Percentiles rank a stretch among this genome's conserved stretches.
Evolutionary conservation across 768 basidiomycete genomes (phyloP).

Genomic region (Crassisporium funariophilum): DNA sequence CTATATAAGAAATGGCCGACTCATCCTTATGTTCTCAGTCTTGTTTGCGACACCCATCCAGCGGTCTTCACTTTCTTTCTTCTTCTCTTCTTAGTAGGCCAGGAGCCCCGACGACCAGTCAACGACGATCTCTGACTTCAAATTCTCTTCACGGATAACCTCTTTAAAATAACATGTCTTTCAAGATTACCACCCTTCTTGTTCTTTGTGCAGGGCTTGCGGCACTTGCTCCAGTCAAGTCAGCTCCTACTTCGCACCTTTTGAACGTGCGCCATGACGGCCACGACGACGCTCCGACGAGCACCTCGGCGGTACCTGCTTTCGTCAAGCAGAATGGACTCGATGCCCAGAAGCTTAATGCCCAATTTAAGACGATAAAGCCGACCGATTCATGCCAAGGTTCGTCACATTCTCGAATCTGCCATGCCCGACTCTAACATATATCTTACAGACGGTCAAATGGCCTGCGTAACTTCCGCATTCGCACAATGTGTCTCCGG

Average conservation of each 20-base stretch:
- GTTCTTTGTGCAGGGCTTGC: constrained; percentile 24
- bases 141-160: constrained; percentile 2
- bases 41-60: too few relatives aligned
- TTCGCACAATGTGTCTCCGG: constrained; percentile 45
- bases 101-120: constrained; percentile 25
- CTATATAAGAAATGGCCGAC: background rate
- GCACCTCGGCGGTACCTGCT: constrained; percentile 8
- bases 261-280: constrained; percentile 26
- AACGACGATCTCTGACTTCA: constrained; percentile 13
- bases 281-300: constrained; percentile 22
- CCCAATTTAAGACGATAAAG: constrained; percentile 46
- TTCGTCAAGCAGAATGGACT: constrained; percentile 46
- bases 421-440: constrained; percentile 5
- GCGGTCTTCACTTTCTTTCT: constrained; percentile 7
- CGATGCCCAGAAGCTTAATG: constrained; percentile 52
- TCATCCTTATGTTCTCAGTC: constrained; percentile 7
- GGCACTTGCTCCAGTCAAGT: constrained; percentile 32
- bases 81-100: constrained; percentile 22
- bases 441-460: constrained; percentile 28
- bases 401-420: constrained; percentile 24
- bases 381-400: constrained; percentile 49
- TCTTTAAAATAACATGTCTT: constrained; percentile 19
- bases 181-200: constrained; percentile 13
- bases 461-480: constrained; percentile 38
- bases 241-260: constrained; percentile 34